phyloP scores from a whole-genome alignment of 1,139 yeast species.

The Geotrichum restrictum region DNA sequence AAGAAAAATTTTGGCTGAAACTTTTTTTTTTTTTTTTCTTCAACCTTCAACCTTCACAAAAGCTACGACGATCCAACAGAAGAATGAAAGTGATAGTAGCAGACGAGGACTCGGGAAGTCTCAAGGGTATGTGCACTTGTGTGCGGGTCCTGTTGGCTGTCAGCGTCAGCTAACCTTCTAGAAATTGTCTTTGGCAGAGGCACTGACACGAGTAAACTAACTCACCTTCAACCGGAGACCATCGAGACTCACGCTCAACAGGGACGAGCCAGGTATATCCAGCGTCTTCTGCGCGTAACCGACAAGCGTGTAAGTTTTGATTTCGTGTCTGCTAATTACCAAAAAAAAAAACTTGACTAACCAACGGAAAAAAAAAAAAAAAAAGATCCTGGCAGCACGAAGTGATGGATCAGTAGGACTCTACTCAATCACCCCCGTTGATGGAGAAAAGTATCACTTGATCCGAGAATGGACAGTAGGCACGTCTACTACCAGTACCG shows the following conservation, averaged over 20 bases:
- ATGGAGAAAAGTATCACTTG: background rate
- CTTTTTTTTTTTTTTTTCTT: too few relatives aligned
- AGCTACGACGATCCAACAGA: conserved; percentile 4
- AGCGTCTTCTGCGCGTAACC: conserved; percentile 25
- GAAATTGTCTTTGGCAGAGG: conserved; percentile 32
- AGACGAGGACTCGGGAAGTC: conserved; percentile 39
- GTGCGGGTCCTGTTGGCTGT: background rate
- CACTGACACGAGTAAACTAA: conserved; percentile 36
- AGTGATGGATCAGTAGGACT: conserved; percentile 22
- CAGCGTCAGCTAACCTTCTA: conserved; percentile 9
- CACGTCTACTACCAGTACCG: background rate
- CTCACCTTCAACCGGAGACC: conserved; percentile 31
- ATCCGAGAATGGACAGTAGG: conserved; percentile 14
- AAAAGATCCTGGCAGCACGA: conserved; percentile 17
- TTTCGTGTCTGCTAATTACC: too few relatives aligned
- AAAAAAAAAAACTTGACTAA: too few relatives aligned
- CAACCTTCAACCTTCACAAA: background rate
- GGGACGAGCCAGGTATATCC: conserved; percentile 32
- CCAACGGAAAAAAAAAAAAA: too few relatives aligned
- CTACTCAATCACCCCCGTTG: conserved; percentile 3
- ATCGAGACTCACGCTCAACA: conserved; percentile 29
- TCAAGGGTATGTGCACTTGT: conserved; percentile 31
- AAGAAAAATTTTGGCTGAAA: background rate
- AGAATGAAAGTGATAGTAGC: conserved; percentile 42
- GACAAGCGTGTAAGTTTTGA: conserved; percentile 21